Evolutionary conservation across 345 rosid species (phyloP).

Genomic region (Odontarrhena argentea): DNA sequence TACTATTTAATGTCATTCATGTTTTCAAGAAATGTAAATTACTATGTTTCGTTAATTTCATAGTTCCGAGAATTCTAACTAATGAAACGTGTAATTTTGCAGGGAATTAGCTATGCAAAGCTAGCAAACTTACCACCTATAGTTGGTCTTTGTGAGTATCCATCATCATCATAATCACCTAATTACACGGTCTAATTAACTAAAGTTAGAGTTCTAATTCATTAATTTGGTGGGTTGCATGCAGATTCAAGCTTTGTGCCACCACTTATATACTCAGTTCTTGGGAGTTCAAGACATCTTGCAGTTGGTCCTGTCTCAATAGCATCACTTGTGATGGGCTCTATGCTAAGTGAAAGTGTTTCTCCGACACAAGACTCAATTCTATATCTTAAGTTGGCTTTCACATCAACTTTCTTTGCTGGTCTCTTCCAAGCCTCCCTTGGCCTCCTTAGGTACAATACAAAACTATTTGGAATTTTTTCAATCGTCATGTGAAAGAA

Average conservation of each 20-base stretch:
- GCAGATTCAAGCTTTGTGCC: conserved; percentile 99
- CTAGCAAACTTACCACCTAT: conserved; percentile 97
- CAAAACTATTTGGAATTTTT: neutral
- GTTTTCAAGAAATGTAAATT: conserved; percentile 25
- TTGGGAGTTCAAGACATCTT: conserved; percentile 92
- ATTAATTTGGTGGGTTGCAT: conserved; percentile 18
- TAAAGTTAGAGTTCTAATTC: conserved; percentile 1
- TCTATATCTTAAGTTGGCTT: conserved; percentile 80
- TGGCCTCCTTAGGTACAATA: conserved; percentile 73
- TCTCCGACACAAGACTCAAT: conserved; percentile 62
- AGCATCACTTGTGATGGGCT: conserved; percentile 95
- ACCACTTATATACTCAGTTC: conserved; percentile 78
- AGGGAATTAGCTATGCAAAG: conserved; percentile 99
- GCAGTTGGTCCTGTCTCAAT: conserved; percentile 98
- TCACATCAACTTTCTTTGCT: conserved; percentile 96
- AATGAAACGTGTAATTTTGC: conserved; percentile 29
- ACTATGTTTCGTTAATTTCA: conserved; percentile 1
- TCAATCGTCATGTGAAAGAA: conserved; percentile 27
- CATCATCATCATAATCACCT: conserved; percentile 3
- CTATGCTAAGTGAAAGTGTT: conserved; percentile 83
- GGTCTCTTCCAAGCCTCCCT: conserved; percentile 92
- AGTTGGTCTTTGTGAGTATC: conserved; percentile 81
- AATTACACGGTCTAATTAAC: conserved; percentile 11
- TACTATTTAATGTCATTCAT: conserved; percentile 31
- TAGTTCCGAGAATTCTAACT: neutral